These are phyloP conservation scores for Lactuca sativa DNA, from an alignment of 129 eudicot species.

Conservation along the genomic window DNA sequence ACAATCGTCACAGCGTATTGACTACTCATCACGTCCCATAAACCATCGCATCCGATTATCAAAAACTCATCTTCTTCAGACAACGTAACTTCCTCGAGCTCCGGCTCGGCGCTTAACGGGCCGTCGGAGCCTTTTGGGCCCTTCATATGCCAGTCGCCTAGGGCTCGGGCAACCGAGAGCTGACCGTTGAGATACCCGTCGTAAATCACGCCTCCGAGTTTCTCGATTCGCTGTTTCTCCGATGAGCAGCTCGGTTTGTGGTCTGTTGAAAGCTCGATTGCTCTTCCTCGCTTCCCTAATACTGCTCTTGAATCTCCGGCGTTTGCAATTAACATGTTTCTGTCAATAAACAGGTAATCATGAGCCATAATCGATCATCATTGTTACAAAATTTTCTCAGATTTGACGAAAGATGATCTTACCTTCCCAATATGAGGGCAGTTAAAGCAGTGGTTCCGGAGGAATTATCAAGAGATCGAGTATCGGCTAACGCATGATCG, in stretches of 20 bases:
- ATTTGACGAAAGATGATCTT: slow-evolving; percentile 7
- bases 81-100: slow-evolving; percentile 44
- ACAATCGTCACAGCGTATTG: slow-evolving; percentile 63
- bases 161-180: slow-evolving; percentile 68
- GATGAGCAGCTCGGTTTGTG: slow-evolving; percentile 72
- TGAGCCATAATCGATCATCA: background rate
- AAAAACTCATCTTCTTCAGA: slow-evolving; percentile 68
- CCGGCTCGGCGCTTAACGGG: slow-evolving; percentile 67
- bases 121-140: slow-evolving; percentile 49
- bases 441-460: slow-evolving; percentile 69
- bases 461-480: slow-evolving; percentile 51
- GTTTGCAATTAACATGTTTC: slow-evolving; percentile 62
- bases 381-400: background rate
- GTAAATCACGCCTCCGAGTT: slow-evolving; percentile 56
- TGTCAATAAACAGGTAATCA: slow-evolving; percentile 16
- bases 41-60: slow-evolving; percentile 47
- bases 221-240: slow-evolving; percentile 56
- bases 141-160: slow-evolving; percentile 81
- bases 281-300: slow-evolving; percentile 69
- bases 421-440: slow-evolving; percentile 66
- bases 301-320: slow-evolving; percentile 78
- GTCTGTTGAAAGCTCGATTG: slow-evolving; percentile 63
- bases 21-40: slow-evolving; percentile 54
- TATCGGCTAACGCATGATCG: slow-evolving; percentile 63
- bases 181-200: slow-evolving; percentile 73